Conservation (phyloP, 2,329 filamentous ascomycete genomes). For the Ceratocystis variospora region DNA sequence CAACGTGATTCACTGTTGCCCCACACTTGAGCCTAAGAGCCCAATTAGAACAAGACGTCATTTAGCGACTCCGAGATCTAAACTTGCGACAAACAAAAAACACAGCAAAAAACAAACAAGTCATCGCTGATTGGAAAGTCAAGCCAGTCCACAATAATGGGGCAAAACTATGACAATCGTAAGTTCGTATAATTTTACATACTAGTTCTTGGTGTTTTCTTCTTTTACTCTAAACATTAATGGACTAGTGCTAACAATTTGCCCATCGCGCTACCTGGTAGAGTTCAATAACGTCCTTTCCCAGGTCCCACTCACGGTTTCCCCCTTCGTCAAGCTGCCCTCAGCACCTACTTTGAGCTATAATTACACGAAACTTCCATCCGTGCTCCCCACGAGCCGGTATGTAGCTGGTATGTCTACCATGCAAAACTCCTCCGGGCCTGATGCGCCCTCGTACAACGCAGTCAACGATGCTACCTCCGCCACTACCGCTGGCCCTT, state of each 20-base stretch:
- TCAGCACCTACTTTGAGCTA: constrained; percentile 85
- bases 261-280: constrained; percentile 25
- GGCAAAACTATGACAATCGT: constrained; percentile 25
- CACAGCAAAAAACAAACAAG: not conserved
- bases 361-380: constrained; percentile 83
- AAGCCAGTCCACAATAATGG: not conserved
- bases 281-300: constrained; percentile 76
- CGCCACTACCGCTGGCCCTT: constrained; percentile 22
- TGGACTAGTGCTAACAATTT: not conserved
- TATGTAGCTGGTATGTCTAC: constrained; percentile 34
- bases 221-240: not conserved
- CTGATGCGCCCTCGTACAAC: constrained; percentile 26
- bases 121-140: not conserved
- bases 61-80: not conserved
- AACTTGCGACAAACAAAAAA: not conserved
- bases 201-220: not conserved
- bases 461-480: constrained; percentile 19
- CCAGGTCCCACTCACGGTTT: constrained; percentile 85
- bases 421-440: not conserved
- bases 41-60: constrained; percentile 13
- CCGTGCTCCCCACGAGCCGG: constrained; percentile 49
- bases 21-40: not conserved
- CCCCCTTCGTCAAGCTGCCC: constrained; percentile 83
- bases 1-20: constrained; percentile 18
- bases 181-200: constrained; percentile 17